Percentiles rank a stretch among this genome's conserved stretches.
Conservation (phyloP, 2,329 filamentous ascomycete genomes). For the Trichoderma simmonsii region DNA sequence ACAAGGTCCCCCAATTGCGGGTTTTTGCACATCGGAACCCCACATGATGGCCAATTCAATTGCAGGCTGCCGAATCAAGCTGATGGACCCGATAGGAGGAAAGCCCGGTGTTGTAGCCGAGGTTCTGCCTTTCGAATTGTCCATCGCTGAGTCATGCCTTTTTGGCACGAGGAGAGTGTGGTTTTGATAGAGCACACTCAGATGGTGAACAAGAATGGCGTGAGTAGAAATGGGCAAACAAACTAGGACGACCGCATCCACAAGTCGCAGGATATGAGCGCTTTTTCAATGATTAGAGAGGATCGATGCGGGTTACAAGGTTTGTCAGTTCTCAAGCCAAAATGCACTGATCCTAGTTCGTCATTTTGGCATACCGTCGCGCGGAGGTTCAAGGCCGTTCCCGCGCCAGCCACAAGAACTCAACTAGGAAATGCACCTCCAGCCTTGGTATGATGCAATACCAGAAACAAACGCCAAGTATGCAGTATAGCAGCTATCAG, state of each 20-base stretch:
- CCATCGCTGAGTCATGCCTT: background rate
- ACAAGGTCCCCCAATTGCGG: background rate
- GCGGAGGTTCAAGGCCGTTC: background rate
- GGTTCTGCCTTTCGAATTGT: background rate
- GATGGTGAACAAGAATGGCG: background rate
- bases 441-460: background rate
- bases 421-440: background rate
- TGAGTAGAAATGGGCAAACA: background rate
- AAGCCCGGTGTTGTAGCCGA: background rate
- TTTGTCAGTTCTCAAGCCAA: background rate
- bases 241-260: background rate
- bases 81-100: slow-evolving; percentile 7
- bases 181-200: background rate
- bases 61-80: slow-evolving; percentile 5
- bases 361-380: too few species aligned
- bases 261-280: background rate
- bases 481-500: background rate
- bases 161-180: background rate
- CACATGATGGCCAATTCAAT: slow-evolving; percentile 6
- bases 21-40: slow-evolving; percentile 10
- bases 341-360: background rate
- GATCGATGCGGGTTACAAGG: background rate
- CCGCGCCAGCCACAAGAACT: background rate
- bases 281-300: background rate
- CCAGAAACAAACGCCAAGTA: background rate